Percentiles rank a stretch among this genome's conserved stretches.
These are phyloP conservation scores for Candida rishiriensis DNA, from an alignment of 805 yeast genomes.

Conservation along the genomic window DNA sequence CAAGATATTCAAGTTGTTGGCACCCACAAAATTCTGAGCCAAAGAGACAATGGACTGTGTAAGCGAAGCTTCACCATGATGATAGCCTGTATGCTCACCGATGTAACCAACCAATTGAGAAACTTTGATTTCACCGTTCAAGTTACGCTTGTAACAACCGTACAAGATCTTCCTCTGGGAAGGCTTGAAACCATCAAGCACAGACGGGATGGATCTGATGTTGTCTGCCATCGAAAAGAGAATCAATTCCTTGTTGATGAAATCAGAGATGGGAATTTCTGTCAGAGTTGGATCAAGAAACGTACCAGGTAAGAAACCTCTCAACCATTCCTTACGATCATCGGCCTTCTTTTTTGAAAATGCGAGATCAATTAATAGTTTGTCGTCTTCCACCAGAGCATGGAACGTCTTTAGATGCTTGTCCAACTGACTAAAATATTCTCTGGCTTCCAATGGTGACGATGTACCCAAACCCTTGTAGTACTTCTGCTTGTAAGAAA, in stretches of 20 bases:
- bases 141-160: conserved; percentile 80
- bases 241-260: conserved; percentile 91
- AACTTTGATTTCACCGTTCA: conserved; percentile 77
- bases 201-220: conserved; percentile 89
- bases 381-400: conserved; percentile 73
- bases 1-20: conserved; percentile 80
- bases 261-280: conserved; percentile 85
- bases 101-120: conserved; percentile 88
- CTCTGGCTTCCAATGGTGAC: conserved; percentile 72
- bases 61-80: conserved; percentile 89
- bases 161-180: conserved; percentile 92
- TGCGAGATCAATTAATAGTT: conserved; percentile 78
- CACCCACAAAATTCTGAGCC: conserved; percentile 93
- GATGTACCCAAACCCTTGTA: conserved; percentile 99
- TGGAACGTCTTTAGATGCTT: conserved; percentile 84
- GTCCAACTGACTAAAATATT: conserved; percentile 81
- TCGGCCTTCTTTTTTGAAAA: conserved; percentile 94
- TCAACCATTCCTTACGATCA: conserved; percentile 95
- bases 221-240: conserved; percentile 96
- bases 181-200: conserved; percentile 93
- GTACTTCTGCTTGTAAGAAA: conserved; percentile 89
- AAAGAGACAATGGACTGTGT: conserved; percentile 87
- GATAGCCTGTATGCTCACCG: conserved; percentile 85
- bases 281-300: conserved; percentile 73
- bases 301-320: conserved; percentile 88